phyloP scores from a whole-genome alignment of 805 yeast genomes.

The Candida mattraensis region DNA sequence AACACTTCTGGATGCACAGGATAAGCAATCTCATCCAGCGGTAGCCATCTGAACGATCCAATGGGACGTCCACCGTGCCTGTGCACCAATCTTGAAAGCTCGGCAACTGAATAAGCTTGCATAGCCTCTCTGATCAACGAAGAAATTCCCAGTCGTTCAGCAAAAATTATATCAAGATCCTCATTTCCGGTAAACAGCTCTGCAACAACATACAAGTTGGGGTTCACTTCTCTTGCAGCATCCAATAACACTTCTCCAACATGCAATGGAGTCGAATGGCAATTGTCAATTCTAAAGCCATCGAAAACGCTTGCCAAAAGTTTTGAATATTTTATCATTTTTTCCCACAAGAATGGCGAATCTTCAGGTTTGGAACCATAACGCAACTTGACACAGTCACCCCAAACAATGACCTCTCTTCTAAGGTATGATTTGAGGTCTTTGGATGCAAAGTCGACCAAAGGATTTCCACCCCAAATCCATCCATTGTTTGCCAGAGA shows the following conservation, averaged over 20 bases:
- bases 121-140: conserved; percentile 93
- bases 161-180: conserved; percentile 83
- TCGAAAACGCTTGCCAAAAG: conserved; percentile 71
- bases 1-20: conserved; percentile 49
- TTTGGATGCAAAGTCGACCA: conserved; percentile 87
- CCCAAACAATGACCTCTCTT: conserved; percentile 96
- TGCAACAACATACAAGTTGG: conserved; percentile 88
- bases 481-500: conserved; percentile 94
- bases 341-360: conserved; percentile 85
- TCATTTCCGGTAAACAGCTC: conserved; percentile 94
- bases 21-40: conserved; percentile 71
- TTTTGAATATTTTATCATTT: conserved; percentile 78
- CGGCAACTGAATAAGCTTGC: conserved; percentile 91
- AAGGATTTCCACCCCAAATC: conserved; percentile 97
- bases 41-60: conserved; percentile 83
- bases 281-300: conserved; percentile 92
- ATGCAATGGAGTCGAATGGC: conserved; percentile 94
- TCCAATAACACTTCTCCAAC: conserved; percentile 90
- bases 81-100: conserved; percentile 81
- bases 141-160: conserved; percentile 85
- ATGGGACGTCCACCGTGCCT: conserved; percentile 94
- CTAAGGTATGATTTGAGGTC: conserved; percentile 78
- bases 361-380: conserved; percentile 78
- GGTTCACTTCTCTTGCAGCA: conserved; percentile 80
- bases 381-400: conserved; percentile 91